These are phyloP conservation scores for Neofusicoccum sp. DNA, from an alignment of 2,329 filamentous ascomycete genomes.

Conservation along the genomic window DNA sequence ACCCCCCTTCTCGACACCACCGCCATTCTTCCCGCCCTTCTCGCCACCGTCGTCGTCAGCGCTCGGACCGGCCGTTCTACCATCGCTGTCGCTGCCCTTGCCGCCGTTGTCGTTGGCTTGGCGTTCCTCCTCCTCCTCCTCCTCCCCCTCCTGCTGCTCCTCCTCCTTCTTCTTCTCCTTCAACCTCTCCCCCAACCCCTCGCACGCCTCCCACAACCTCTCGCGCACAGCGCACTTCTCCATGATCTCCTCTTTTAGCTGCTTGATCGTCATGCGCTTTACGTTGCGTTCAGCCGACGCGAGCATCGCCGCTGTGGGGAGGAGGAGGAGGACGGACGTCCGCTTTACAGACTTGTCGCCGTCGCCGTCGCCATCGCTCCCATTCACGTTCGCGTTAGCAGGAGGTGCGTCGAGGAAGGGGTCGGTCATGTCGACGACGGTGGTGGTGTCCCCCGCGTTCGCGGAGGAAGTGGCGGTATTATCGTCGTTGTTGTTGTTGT, in stretches of 20 bases:
- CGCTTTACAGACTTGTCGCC: no score
- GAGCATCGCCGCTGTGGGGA: not conserved
- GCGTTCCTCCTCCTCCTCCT: not conserved
- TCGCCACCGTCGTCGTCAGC: no score
- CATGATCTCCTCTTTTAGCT: constrained; percentile 1
- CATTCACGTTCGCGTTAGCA: not conserved
- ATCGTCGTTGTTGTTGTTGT: no score
- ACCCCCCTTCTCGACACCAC: no score
- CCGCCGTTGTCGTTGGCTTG: not conserved
- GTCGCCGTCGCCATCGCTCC: no score
- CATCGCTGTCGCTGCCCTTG: not conserved
- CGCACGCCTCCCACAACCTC: not conserved
- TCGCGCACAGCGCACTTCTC: not conserved
- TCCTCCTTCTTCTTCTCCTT: not conserved
- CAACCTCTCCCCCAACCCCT: not conserved
- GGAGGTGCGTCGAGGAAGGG: not conserved
- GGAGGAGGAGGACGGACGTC: not conserved
- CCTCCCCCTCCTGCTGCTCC: not conserved
- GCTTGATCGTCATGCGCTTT: not conserved
- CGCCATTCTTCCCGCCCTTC: no score
- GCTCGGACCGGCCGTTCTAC: no score
- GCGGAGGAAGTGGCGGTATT: no score
- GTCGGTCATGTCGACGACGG: not conserved
- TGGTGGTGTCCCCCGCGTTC: no score
- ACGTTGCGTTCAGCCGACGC: not conserved